These are phyloP conservation scores for Globisporangium apiculatum DNA, from an alignment of 352 stramenopile genomes.

Conservation along the genomic window DNA sequence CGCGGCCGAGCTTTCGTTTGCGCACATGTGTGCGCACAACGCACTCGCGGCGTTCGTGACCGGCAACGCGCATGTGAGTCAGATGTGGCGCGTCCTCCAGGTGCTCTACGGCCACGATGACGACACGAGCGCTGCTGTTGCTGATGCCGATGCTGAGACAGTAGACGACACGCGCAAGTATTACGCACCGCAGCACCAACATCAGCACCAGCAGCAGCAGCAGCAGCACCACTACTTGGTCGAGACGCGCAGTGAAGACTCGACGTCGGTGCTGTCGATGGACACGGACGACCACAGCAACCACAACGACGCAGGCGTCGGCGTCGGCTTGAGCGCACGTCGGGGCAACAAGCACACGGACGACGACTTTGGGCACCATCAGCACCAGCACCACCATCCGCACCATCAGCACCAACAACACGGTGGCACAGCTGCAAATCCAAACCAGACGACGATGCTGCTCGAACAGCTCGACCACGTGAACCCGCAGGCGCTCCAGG, in stretches of 20 bases:
- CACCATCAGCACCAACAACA: neutral
- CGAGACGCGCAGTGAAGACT: constrained; percentile 14
- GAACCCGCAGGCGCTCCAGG: constrained; percentile 83
- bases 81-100: constrained; percentile 85
- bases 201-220: neutral
- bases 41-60: constrained; percentile 71
- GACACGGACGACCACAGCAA: constrained; percentile 16
- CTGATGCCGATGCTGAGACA: constrained; percentile 4
- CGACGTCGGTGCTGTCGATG: constrained; percentile 13
- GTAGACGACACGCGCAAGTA: constrained; percentile 3
- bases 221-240: constrained; percentile 12
- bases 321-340: constrained; percentile 1
- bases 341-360: constrained; percentile 13
- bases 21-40: constrained; percentile 78
- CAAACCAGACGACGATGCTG: constrained; percentile 69
- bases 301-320: constrained; percentile 9
- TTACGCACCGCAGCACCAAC: constrained; percentile 2
- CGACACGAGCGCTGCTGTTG: neutral
- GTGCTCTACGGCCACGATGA: constrained; percentile 55
- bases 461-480: constrained; percentile 82
- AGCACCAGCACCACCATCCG: neutral
- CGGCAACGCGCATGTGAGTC: constrained; percentile 62
- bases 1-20: constrained; percentile 32
- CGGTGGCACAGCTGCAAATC: constrained; percentile 14
- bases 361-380: constrained; percentile 1